phyloP scores from a whole-genome alignment of 306 rosid genomes.

The Cucurbita ficifolia region DNA sequence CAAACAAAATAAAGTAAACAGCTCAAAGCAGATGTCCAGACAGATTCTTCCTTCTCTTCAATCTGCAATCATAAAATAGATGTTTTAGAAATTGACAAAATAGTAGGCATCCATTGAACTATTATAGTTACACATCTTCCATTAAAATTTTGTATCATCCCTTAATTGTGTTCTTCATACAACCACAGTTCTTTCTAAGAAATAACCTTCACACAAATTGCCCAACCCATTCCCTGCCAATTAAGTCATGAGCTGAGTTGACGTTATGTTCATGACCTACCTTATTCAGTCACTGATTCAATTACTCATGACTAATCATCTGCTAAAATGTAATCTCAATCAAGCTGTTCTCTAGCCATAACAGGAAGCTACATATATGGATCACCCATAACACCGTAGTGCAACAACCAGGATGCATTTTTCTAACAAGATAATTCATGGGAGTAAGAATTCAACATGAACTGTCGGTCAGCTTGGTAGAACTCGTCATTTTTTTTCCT shows the following conservation, averaged over 20 bases:
- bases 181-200: neutral
- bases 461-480: neutral
- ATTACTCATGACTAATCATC: neutral
- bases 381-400: neutral
- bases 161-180: neutral
- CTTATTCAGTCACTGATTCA: neutral
- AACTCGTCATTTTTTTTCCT: neutral
- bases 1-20: slow-evolving; percentile 96
- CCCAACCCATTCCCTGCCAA: neutral
- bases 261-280: neutral
- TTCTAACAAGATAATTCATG: neutral
- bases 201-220: neutral
- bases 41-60: slow-evolving; percentile 86
- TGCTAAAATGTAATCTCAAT: neutral
- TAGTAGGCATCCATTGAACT: neutral
- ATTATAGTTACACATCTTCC: neutral
- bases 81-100: slow-evolving; percentile 9
- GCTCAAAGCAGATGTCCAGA: slow-evolving; percentile 99
- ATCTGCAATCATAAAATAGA: slow-evolving; percentile 28
- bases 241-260: neutral
- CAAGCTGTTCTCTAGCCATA: neutral
- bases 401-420: neutral
- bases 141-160: neutral
- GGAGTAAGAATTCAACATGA: neutral
- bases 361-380: neutral